phyloP scores from a whole-genome alignment of 2,329 filamentous ascomycete genomes.

The Plectosphaerella cucumerina region DNA sequence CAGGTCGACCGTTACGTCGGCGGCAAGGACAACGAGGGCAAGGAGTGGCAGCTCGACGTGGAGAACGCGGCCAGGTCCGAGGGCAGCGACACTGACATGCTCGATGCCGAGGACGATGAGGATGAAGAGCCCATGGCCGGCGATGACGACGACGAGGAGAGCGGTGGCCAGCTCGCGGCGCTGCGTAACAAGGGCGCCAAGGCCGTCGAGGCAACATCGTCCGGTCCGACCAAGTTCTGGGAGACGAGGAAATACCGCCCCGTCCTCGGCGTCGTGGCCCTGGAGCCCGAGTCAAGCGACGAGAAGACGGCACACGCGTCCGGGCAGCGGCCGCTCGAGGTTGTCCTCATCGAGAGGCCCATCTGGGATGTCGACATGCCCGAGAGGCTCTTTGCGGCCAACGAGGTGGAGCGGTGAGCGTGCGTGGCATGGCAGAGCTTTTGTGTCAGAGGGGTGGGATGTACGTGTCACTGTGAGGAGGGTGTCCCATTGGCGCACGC shows the following conservation, averaged over 20 bases:
- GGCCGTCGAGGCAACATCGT: slow-evolving; percentile 11
- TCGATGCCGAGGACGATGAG: slow-evolving; percentile 28
- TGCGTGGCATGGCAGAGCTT: no score
- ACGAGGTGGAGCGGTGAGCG: slow-evolving; percentile 40
- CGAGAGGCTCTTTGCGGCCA: slow-evolving; percentile 61
- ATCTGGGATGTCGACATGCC: slow-evolving; percentile 77
- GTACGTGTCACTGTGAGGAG: no score
- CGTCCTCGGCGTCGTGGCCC: slow-evolving; percentile 69
- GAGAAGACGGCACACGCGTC: not conserved
- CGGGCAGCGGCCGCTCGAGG: slow-evolving; percentile 53
- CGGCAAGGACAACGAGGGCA: slow-evolving; percentile 20
- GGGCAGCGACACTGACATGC: slow-evolving; percentile 32
- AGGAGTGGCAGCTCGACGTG: slow-evolving; percentile 24
- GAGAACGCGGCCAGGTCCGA: slow-evolving; percentile 21
- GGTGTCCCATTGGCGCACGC: no score
- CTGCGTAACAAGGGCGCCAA: slow-evolving; percentile 22
- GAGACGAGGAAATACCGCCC: slow-evolving; percentile 89
- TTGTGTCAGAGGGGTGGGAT: no score
- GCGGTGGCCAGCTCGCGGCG: slow-evolving; percentile 24
- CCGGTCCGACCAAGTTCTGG: slow-evolving; percentile 53
- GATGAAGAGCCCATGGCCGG: slow-evolving; percentile 14
- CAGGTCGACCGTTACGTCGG: slow-evolving; percentile 28
- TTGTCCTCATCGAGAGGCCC: slow-evolving; percentile 84
- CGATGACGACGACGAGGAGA: slow-evolving; percentile 31
- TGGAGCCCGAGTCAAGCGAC: slow-evolving; percentile 15